Conservation (phyloP, 352 stramenopile genomes). For the Phytopythium boreale region DNA sequence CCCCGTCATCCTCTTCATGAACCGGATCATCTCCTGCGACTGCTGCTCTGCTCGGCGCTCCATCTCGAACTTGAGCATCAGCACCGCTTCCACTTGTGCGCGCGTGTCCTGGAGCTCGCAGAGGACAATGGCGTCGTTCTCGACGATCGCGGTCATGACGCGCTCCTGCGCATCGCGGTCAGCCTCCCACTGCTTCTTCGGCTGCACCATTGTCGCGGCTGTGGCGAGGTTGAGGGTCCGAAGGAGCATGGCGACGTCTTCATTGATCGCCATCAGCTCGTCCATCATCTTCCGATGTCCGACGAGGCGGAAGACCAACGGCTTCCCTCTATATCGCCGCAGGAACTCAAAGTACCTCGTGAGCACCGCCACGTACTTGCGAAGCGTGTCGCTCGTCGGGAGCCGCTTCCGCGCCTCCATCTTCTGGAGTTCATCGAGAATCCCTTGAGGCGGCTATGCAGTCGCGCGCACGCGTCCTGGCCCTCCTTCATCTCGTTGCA, state of each 20-base stretch:
- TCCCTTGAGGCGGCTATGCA: conserved; percentile 9
- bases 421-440: conserved; percentile 3
- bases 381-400: conserved; percentile 2
- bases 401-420: conserved; percentile 7
- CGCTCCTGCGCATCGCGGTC: not conserved
- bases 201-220: conserved; percentile 5
- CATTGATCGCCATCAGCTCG: conserved; percentile 11
- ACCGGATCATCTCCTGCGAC: no score
- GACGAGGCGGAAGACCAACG: not conserved
- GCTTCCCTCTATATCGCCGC: not conserved
- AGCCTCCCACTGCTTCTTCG: conserved; percentile 1
- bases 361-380: conserved; percentile 8
- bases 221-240: conserved; percentile 13
- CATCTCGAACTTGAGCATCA: not conserved
- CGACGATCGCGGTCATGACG: not conserved
- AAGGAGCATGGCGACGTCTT: conserved; percentile 18
- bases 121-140: not conserved
- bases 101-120: not conserved
- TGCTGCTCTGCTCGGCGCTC: no score
- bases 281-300: conserved; percentile 8
- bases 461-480: conserved; percentile 6
- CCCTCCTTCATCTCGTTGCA: conserved; percentile 18
- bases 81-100: not conserved
- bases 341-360: not conserved
- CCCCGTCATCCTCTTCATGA: no score